Percentiles rank a stretch among this genome's conserved stretches.
Evolutionary conservation across 345 rosid species (phyloP).

Genomic region (Gossypium anomalum): DNA sequence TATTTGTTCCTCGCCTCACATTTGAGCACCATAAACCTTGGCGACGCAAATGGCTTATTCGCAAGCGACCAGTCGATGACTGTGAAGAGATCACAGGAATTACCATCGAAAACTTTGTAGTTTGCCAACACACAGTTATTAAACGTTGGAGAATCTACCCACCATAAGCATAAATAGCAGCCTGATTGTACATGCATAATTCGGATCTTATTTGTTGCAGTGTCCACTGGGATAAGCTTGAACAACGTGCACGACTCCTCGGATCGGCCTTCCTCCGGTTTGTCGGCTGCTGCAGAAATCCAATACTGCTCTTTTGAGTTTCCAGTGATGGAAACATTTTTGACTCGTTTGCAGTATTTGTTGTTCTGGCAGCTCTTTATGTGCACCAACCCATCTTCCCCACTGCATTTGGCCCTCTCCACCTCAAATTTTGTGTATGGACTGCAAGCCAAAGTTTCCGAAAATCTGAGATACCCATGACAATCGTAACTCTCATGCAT

Average conservation of each 20-base stretch:
- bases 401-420: too few relatives aligned
- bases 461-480: not conserved
- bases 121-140: not conserved
- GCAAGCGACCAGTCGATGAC: not conserved
- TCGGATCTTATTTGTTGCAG: not conserved
- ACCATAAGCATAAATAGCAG: not conserved
- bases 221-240: too few relatives aligned
- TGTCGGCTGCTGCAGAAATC: not conserved
- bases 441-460: not conserved
- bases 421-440: not conserved
- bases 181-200: not conserved
- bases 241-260: too few relatives aligned
- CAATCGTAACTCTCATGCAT: not conserved
- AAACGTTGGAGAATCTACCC: not conserved
- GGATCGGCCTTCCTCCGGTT: too few relatives aligned
- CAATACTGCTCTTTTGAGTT: not conserved
- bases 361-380: not conserved
- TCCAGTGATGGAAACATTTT: not conserved
- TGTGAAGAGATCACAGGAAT: not conserved
- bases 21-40: not conserved
- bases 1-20: not conserved
- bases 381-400: not conserved
- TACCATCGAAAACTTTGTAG: not conserved
- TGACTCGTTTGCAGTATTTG: not conserved
- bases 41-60: not conserved